Percentiles rank a stretch among this genome's conserved stretches.
These are phyloP conservation scores for Adansonia gregorii DNA, from an alignment of 441 rosid species.

Conservation along the genomic window DNA sequence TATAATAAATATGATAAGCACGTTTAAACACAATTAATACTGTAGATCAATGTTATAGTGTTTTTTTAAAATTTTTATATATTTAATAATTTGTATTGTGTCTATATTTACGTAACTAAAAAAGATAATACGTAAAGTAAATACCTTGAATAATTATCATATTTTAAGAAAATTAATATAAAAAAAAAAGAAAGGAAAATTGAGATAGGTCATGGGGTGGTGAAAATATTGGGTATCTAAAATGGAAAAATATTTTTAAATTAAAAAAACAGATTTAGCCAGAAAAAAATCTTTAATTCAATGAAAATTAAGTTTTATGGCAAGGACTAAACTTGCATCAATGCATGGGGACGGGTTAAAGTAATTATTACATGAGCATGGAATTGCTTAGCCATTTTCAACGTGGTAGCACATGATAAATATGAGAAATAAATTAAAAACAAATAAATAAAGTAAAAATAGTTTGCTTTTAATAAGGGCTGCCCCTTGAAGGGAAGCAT, in stretches of 20 bases:
- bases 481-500: conserved; percentile 11
- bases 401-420: conserved; percentile 32
- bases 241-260: background rate
- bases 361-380: conserved; percentile 33
- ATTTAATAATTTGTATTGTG: too few relatives aligned
- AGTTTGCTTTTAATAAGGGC: background rate
- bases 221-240: background rate
- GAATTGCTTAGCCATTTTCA: conserved; percentile 14
- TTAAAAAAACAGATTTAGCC: background rate
- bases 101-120: too few relatives aligned
- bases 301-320: conserved; percentile 20
- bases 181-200: too few relatives aligned
- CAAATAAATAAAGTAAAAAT: background rate
- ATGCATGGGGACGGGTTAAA: conserved; percentile 33
- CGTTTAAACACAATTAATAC: too few relatives aligned
- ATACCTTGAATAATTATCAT: too few relatives aligned
- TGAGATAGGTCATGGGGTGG: too few relatives aligned
- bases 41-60: too few relatives aligned
- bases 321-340: conserved; percentile 29
- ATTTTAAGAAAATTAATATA: too few relatives aligned
- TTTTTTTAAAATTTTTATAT: too few relatives aligned
- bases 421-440: background rate
- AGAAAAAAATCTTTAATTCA: background rate
- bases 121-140: too few relatives aligned
- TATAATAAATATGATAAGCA: too few relatives aligned